Percentiles rank a stretch among this genome's conserved stretches.
Conservation (phyloP, 257 asterid genomes). For the Nicotiana knightiana region DNA sequence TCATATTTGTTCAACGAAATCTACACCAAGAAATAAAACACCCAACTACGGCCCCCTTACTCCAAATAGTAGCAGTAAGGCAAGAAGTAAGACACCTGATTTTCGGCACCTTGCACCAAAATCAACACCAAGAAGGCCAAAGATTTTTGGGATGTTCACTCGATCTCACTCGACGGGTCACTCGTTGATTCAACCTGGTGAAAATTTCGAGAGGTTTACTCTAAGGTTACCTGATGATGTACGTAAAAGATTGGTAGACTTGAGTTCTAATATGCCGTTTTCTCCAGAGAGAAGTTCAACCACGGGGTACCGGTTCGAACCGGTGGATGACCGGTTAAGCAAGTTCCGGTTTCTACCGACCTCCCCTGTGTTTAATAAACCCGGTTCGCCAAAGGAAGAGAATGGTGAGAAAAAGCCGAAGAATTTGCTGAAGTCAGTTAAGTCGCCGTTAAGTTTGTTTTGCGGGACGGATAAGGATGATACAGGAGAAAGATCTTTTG, state of each 20-base stretch:
- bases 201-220: conserved; percentile 24
- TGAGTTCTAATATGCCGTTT: conserved; percentile 10
- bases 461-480: neutral
- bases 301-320: conserved; percentile 7
- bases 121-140: neutral
- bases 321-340: no score
- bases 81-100: neutral
- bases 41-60: no score
- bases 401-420: conserved; percentile 7
- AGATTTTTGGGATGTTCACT: neutral
- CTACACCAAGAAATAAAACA: neutral
- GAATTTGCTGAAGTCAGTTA: conserved; percentile 21
- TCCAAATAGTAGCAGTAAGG: no score
- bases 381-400: conserved; percentile 3
- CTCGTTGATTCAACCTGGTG: conserved; percentile 3
- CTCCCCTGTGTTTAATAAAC: conserved; percentile 9
- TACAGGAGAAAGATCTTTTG: conserved; percentile 1
- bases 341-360: neutral
- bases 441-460: conserved; percentile 7
- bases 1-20: neutral
- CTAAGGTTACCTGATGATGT: conserved; percentile 28
- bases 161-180: conserved; percentile 21
- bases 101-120: neutral
- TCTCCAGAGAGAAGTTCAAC: conserved; percentile 18
- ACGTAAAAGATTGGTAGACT: conserved; percentile 6